Base-by-base conservation (phyloP, 257 asterid genomes). In the Solanum rostratum region DNA sequence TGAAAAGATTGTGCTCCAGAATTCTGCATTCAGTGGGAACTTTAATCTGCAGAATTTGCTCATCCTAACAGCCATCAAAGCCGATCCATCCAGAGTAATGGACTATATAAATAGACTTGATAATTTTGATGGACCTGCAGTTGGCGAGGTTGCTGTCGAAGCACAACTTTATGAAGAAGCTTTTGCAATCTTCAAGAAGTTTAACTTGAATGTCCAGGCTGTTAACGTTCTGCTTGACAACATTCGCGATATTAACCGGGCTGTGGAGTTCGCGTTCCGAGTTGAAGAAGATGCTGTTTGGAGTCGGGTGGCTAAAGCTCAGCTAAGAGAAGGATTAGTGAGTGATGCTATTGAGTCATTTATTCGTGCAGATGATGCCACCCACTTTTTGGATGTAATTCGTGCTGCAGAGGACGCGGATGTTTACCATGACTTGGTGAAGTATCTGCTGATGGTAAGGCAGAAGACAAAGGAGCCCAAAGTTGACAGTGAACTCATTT, bases 221-320 rank as follows among this genome's bases (percentile, higher is more conserved):
- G 99, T 94, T 59, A 92, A 94, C 90, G 99, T 97, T 66, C 89
- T 97, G 45, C 88, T 97, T 89, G 99, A 97, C 84, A 92, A 94
- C 87, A 94, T 97, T 86, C 95, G 95, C 46, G 99, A 94, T 87
- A 89, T 97, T 63, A 97, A 93, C 88, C 97, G 99, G 53, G 96
- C 99, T 3, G 99, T 95, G 81, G 99, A 97, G 88, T 97, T 94
- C 88, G 99, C 99, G 43, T 97, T 86, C 92, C 98, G 99, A 73
- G 99, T 95, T 79, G 99, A 97, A 88, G 99, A 97, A 88, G 99
- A 94, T 88, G 96, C 95, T 71, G 99, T 97, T 49, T 97, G 99
- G 99, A 97, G 99, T 80, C 99, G 94, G 87, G 99, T 97, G 79
- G 99, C 95, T 91, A 97, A 88, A 91, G 95, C 99, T 86, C 99